A percentile compares a stretch with the other conserved stretches of the same genome.
These are phyloP conservation scores for Aurantiochytrium sp. DNA, from an alignment of 108 stramenopile species.

Conservation along the genomic window DNA sequence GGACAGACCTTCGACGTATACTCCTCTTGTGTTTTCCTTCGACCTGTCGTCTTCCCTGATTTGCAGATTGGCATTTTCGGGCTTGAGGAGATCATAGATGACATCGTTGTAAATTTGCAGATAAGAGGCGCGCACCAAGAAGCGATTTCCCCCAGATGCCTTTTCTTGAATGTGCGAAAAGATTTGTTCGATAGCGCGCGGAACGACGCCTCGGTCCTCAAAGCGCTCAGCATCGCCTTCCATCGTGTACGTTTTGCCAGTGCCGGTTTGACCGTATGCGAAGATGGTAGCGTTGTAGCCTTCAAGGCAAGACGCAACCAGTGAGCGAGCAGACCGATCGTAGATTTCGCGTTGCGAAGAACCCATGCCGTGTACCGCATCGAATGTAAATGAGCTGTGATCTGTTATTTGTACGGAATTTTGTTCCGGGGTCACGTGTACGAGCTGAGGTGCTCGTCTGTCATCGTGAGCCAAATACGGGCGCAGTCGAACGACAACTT, in stretches of 20 bases:
- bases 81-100: conserved; percentile 59
- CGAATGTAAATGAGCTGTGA: conserved; percentile 47
- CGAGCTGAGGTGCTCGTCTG: not conserved
- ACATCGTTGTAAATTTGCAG: conserved; percentile 63
- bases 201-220: conserved; percentile 55
- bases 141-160: conserved; percentile 31
- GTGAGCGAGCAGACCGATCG: conserved; percentile 43
- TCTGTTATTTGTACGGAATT: not conserved
- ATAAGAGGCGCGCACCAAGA: conserved; percentile 56
- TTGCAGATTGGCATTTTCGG: conserved; percentile 45
- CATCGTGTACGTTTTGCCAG: conserved; percentile 77
- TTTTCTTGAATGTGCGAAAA: conserved; percentile 46
- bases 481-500: not conserved
- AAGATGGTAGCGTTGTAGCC: conserved; percentile 95
- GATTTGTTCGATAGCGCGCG: conserved; percentile 61
- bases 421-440: not conserved
- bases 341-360: conserved; percentile 47
- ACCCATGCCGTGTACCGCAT: conserved; percentile 42
- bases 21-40: conserved; percentile 45
- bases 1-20: conserved; percentile 58
- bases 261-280: conserved; percentile 90
- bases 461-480: not conserved
- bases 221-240: conserved; percentile 43
- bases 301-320: conserved; percentile 55
- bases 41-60: conserved; percentile 54